Percentiles rank a stretch among this genome's conserved stretches.
Evolutionary conservation across 2,329 filamentous ascomycete species (phyloP).

Genomic region (Botrytis byssoidea): DNA sequence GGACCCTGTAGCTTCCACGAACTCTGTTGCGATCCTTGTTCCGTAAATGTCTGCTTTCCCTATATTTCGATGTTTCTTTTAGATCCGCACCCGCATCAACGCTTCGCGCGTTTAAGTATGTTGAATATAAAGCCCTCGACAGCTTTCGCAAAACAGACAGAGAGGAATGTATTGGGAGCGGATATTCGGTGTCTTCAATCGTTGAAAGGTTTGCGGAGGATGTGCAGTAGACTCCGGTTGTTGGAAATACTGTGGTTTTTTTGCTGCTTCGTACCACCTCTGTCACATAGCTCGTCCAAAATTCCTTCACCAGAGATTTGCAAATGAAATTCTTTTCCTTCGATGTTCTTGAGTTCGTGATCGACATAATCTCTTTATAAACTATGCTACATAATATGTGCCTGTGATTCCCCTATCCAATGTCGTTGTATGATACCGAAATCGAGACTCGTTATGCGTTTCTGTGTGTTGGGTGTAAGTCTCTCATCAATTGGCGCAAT

Average conservation of each 20-base stretch:
- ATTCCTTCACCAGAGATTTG: background rate
- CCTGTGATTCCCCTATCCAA: rapidly evolving
- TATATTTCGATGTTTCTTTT: background rate
- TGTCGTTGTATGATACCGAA: background rate
- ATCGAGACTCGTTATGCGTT: background rate
- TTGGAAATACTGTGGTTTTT: rapidly evolving
- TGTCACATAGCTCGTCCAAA: background rate
- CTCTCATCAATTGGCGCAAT: background rate
- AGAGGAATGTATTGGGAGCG: rapidly evolving
- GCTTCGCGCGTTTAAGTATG: background rate
- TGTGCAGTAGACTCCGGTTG: background rate
- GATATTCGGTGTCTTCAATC: rapidly evolving
- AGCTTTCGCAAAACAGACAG: rapidly evolving
- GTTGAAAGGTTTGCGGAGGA: background rate
- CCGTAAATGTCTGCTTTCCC: no score
- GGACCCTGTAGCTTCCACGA: no score
- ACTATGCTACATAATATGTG: background rate
- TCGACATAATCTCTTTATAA: background rate
- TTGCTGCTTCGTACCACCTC: background rate
- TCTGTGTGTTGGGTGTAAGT: background rate
- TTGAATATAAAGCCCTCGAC: background rate
- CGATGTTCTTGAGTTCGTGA: background rate
- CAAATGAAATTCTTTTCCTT: rapidly evolving
- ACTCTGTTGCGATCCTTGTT: no score
- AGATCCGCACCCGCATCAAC: background rate